Evolutionary conservation across 2,329 filamentous ascomycete genomes (phyloP).

Genomic region (Aspergillus tanneri): DNA sequence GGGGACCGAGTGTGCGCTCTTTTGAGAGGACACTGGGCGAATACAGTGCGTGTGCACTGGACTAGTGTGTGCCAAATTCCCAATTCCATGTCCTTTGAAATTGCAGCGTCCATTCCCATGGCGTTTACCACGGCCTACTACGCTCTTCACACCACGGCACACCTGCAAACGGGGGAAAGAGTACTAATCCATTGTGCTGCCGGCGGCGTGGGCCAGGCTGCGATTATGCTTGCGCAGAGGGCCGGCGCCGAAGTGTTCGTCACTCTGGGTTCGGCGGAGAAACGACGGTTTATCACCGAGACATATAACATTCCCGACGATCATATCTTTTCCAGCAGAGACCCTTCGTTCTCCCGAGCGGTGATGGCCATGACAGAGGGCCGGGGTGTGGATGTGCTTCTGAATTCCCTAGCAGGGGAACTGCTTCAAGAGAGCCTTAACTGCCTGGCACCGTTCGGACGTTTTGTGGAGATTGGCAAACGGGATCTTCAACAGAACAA

Average conservation of each 20-base stretch:
- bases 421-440: background rate
- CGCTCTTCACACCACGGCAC: background rate
- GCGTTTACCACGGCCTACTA: slow-evolving; percentile 3
- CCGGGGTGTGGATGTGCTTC: slow-evolving; percentile 1
- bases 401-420: background rate
- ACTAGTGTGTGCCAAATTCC: background rate
- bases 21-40: background rate
- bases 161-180: background rate
- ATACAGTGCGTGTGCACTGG: background rate
- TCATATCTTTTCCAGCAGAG: slow-evolving; percentile 23
- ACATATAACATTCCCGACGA: slow-evolving; percentile 13
- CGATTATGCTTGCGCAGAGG: slow-evolving; percentile 15
- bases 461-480: slow-evolving; percentile 2
- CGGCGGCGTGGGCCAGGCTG: slow-evolving; percentile 18
- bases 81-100: background rate
- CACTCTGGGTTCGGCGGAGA: slow-evolving; percentile 20
- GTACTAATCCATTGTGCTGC: slow-evolving; percentile 19
- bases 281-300: slow-evolving; percentile 15
- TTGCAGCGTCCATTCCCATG: slow-evolving; percentile 3
- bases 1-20: slow-evolving; percentile 6
- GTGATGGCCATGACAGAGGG: background rate
- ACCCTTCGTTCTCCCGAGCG: background rate
- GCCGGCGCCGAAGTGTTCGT: slow-evolving; percentile 14
- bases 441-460: background rate
- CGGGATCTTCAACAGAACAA: background rate